A percentile compares a stretch with the other conserved stretches of the same genome.
These are phyloP conservation scores for Cryptosporidium ryanae DNA, from an alignment of 169 alveolate genomes.

Conservation along the genomic window DNA sequence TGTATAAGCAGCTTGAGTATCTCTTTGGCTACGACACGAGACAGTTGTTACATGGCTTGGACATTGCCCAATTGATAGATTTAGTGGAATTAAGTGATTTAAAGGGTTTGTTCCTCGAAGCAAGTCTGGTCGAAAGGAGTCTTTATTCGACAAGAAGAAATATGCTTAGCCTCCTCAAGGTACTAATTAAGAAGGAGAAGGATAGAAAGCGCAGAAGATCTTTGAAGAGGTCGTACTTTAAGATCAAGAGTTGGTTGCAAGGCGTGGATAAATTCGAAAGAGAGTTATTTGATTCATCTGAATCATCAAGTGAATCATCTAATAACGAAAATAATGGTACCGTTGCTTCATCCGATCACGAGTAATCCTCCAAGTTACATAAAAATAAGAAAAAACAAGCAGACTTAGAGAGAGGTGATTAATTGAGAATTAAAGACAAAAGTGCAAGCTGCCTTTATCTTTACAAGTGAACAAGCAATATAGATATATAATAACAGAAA, in stretches of 20 bases:
- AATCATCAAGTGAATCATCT: no score
- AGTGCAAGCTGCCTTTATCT: no score
- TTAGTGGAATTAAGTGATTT: neutral
- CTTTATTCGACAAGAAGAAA: slow-evolving; percentile 11
- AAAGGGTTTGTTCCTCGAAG: neutral
- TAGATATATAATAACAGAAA: no score
- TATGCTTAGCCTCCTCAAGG: neutral
- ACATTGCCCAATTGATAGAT: neutral
- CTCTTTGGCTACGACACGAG: slow-evolving; percentile 1
- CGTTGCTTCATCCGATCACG: no score
- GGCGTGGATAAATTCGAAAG: no score
- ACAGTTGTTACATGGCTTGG: neutral
- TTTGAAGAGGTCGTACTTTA: slow-evolving; percentile 8
- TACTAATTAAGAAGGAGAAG: neutral
- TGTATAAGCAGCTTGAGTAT: neutral
- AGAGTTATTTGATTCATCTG: no score
- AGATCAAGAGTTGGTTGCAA: slow-evolving; percentile 1
- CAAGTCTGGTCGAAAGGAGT: neutral
- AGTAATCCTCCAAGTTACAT: no score
- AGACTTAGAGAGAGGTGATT: no score
- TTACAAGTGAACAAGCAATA: no score
- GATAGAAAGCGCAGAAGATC: neutral
- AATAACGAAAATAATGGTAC: no score
- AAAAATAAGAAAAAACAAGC: no score
- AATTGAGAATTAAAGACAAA: no score